Base-by-base conservation (phyloP, 2,329 filamentous ascomycete genomes). In the Fusarium xylarioides region DNA sequence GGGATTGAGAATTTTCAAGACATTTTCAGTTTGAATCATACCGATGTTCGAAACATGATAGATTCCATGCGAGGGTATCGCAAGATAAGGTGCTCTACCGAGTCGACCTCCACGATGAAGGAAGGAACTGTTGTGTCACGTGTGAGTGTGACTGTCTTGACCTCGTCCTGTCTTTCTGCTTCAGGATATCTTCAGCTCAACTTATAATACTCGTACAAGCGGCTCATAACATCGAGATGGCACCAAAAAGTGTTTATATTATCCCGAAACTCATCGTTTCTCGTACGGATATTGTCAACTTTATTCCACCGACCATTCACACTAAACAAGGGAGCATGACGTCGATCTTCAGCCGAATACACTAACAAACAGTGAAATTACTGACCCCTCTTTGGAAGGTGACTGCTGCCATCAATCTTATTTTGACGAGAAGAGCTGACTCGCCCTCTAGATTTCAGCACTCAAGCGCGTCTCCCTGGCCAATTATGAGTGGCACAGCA, bases 341-440 rank as follows among this genome's bases (percentile, higher is more conserved):
- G 66, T 60, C 60, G 70, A 72, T 62, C 68, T 28, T 57, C 61
- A 32, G 30, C 40, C 37, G 40, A 43, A 11, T 11, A 30, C 40
- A 46, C 61, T 61, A 55, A 44, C 37, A 49, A 43, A 23, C 32
- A 43, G 56, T 68, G 57, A 72, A 54, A 72, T 73, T 61, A 70
- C 49, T 53, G 30, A 32, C 38, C 70, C 66, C 40, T 66, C 46
- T 66, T 62, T 52, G 53, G 70, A 28, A 70, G 70, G 60, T 70
- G 64, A 73, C n/a, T n/a, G 40, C 30, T 49, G 43, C 37, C 46
- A 54, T 60, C 70, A 72, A 70, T 73, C 37, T 72, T 70, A 65
- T 55, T 68, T 44, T 40, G 32, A 66, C 47, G 30, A 66, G 32
- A 46, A 32, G 42, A 30, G 50, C 64, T 71, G 60, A 63, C 69